These are phyloP conservation scores for Podospora bellae-mahoneyi DNA, from an alignment of 495 filamentous ascomycete species.

Conservation along the genomic window DNA sequence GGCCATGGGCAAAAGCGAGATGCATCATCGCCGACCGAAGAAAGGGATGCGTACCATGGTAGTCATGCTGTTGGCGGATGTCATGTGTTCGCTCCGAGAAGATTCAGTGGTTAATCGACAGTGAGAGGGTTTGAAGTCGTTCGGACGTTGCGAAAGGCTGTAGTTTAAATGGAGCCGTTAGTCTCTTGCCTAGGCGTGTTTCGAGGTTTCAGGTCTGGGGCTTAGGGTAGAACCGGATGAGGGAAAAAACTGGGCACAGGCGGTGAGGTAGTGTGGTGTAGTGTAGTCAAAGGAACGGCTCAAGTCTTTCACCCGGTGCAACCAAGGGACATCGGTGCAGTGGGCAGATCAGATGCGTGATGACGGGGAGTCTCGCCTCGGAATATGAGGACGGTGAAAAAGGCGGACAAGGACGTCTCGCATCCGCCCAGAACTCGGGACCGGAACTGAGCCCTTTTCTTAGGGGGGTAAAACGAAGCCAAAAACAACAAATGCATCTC, in stretches of 20 bases:
- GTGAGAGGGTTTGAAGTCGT: background rate
- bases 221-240: background rate
- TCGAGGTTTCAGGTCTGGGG: slow-evolving; percentile 11
- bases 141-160: background rate
- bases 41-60: slow-evolving; percentile 46
- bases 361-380: slow-evolving; percentile 12
- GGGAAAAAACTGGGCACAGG: slow-evolving; percentile 10
- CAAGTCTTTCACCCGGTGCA: background rate
- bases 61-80: slow-evolving; percentile 39
- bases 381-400: slow-evolving; percentile 3
- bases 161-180: background rate
- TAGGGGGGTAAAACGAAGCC: background rate
- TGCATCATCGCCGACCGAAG: background rate
- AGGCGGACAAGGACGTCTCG: background rate
- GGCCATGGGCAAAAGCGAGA: background rate
- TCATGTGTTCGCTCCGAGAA: background rate
- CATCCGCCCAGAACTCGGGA: slow-evolving; percentile 16
- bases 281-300: background rate
- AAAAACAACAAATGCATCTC: background rate
- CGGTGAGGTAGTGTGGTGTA: background rate
- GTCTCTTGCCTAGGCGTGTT: background rate
- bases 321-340: background rate
- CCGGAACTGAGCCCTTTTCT: slow-evolving; percentile 7
- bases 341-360: slow-evolving; percentile 16
- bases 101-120: background rate